Evolutionary conservation across 257 asterid genomes (phyloP), one percentile per base, ranked within the genome.

Genomic region (Ajuga chamaepitys): DNA sequence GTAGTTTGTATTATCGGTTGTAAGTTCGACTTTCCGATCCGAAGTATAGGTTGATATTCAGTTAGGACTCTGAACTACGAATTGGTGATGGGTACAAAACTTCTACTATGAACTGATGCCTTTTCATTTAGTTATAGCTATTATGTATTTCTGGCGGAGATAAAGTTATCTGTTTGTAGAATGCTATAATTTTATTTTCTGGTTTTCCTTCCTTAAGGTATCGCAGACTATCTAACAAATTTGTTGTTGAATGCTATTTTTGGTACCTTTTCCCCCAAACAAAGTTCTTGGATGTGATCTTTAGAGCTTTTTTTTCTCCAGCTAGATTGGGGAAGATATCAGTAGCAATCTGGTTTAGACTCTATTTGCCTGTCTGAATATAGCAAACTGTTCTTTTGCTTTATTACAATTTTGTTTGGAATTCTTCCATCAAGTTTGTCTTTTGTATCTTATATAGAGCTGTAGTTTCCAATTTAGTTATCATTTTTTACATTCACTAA

Each of bases 401-500:
- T 34, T 53, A 62, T 24, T 14, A 20, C 17, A 62, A 63, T 28
- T 53, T 17, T 52, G 38, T 13, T 67, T 9, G 34, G 46, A 26
- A 42, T 13, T 42, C 53, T 56, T 10, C 56, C 41, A 38, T 17
- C 7, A 0, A 9, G 14, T 34, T 20, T 45, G 14, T 60, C 34
- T 5, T 68, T 17, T 42, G 20, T 12, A 10, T 50, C 24, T 21
- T 51, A 16, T 41, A 14, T 22, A 16, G 30, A 9, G 40, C 38
- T 42, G 38, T 50, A 22, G 11, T 41, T 40, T 35, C 38, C 34
- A 18, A n/a, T 44, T 73, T 56, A 21, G 26, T 51, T 44, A 8
- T 51, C 28, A n/a, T 58, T 65, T 35, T 38, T 26, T 7, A 42
- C 50, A 12, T 37, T 58, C 52, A 75, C 83, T 75, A 64, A 64